These are phyloP conservation scores for Dendrobium nobile DNA, from an alignment of 106 monocot species.

Conservation along the genomic window DNA sequence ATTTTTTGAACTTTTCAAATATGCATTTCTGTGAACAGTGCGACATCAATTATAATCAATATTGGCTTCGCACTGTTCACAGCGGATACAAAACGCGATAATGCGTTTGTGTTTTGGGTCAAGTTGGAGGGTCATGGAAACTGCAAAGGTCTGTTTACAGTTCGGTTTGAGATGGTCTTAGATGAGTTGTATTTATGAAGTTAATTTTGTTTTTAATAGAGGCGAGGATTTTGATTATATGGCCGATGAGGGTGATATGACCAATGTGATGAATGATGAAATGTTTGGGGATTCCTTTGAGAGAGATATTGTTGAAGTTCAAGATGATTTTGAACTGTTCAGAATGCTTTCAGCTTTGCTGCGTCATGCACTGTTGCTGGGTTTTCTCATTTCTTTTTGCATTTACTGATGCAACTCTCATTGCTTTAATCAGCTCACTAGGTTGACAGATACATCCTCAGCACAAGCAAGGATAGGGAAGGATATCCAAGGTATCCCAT, in stretches of 20 bases:
- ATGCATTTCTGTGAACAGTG: too few relatives aligned
- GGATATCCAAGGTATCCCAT: slow-evolving; percentile 20
- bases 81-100: too few relatives aligned
- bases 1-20: too few relatives aligned
- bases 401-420: neutral
- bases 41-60: too few relatives aligned
- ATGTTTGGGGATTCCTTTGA: slow-evolving; percentile 13
- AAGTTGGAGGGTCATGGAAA: too few relatives aligned
- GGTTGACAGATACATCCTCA: slow-evolving; percentile 11
- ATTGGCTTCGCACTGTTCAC: too few relatives aligned
- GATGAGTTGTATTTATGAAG: too few relatives aligned
- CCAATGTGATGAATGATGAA: slow-evolving; percentile 17
- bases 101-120: too few relatives aligned
- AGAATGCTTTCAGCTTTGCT: neutral
- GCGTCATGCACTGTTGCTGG: too few relatives aligned
- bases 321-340: slow-evolving; percentile 29
- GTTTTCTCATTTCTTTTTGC: neutral
- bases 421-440: slow-evolving; percentile 20
- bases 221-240: slow-evolving; percentile 19
- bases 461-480: slow-evolving; percentile 21
- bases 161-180: too few relatives aligned
- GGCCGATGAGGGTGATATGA: slow-evolving; percentile 12
- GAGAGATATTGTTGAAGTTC: slow-evolving; percentile 13
- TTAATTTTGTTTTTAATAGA: too few relatives aligned
- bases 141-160: too few relatives aligned